phyloP scores from a whole-genome alignment of 176 grass and related monocot species.

The Eleusine indica region DNA sequence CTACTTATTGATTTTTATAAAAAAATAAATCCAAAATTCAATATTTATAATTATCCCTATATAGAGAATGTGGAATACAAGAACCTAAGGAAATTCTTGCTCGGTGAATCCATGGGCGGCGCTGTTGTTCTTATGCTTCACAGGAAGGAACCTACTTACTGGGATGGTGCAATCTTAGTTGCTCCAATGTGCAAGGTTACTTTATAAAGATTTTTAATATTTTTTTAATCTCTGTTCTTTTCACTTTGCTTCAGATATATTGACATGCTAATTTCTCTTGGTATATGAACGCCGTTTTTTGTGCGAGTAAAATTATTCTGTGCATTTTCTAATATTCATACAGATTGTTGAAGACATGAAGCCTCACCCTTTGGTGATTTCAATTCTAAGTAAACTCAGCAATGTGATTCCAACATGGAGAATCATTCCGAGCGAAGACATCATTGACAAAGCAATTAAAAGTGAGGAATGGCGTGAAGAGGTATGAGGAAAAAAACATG shows the following conservation, averaged over 20 bases:
- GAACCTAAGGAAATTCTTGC: constrained; percentile 48
- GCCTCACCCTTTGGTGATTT: constrained; percentile 56
- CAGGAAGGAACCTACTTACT: constrained; percentile 60
- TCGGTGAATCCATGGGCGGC: constrained; percentile 85
- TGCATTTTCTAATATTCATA: background rate
- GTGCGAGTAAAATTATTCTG: background rate
- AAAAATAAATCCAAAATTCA: background rate
- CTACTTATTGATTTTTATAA: too few species aligned
- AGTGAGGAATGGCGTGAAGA: constrained; percentile 46
- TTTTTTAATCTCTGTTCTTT: background rate
- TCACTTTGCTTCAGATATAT: background rate
- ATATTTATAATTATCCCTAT: background rate
- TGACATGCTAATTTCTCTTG: background rate
- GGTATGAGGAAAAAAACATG: constrained; percentile 36
- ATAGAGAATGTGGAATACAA: constrained; percentile 56
- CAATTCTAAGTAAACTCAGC: constrained; percentile 49
- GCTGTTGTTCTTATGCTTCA: constrained; percentile 67
- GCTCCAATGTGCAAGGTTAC: constrained; percentile 89
- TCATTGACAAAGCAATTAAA: constrained; percentile 67
- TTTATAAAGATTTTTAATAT: background rate
- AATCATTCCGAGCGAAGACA: constrained; percentile 61
- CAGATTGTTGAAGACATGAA: constrained; percentile 75
- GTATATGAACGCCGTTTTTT: background rate
- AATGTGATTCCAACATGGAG: constrained; percentile 66
- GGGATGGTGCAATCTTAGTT: constrained; percentile 72